Base-by-base conservation (phyloP, 306 rosid species). In the Gleditsia sinensis region DNA sequence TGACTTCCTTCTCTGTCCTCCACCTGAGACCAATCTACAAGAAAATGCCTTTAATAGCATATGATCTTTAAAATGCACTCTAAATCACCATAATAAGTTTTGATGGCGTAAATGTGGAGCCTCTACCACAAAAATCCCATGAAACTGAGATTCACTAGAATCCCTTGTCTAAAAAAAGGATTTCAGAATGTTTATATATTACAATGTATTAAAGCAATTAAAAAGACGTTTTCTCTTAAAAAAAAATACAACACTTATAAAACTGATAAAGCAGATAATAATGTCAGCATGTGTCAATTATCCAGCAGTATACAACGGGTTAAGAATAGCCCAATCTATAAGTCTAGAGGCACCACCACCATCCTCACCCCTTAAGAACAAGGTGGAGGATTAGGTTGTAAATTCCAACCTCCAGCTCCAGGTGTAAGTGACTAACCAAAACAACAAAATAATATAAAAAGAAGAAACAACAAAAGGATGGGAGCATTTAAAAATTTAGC, bases 1-100 rank as follows among this genome's bases (percentile, higher is more conserved):
- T 72, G 9, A 94, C 98, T 84, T 94, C 98, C 84, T 91, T 91
- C 79, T 94, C 96, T 32, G 89, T 87, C 83, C 98, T 87, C 98
- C 98, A 94, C 69, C 97, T 87, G 76, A 94, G 91, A 65, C 98
- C 98, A 91, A 94, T 88, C 97, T 94, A 80, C 37, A 54, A 59
- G 57, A 24, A 66, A 78, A 80, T 10, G 53, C 75, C 64, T 62
- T 45, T 42, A 62, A 76, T 77, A 77, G 77, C 77, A 71, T 59
- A 30, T 17, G 59, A 73, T 40, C 59, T 16, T 66, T 20, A 57
- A 50, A 68, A 36, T 78, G 76, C 66, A 74, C 54, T 43, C 42
- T 19, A 10, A 40, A 30, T 34, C 4, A 37, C 43, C 20, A 42
- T 49, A 54, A 45, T 19, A 17, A 54, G 55, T 27, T 71, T 34